phyloP scores from a whole-genome alignment of 1,139 yeast genomes.

The Suzukiozyma palmioleophila region DNA sequence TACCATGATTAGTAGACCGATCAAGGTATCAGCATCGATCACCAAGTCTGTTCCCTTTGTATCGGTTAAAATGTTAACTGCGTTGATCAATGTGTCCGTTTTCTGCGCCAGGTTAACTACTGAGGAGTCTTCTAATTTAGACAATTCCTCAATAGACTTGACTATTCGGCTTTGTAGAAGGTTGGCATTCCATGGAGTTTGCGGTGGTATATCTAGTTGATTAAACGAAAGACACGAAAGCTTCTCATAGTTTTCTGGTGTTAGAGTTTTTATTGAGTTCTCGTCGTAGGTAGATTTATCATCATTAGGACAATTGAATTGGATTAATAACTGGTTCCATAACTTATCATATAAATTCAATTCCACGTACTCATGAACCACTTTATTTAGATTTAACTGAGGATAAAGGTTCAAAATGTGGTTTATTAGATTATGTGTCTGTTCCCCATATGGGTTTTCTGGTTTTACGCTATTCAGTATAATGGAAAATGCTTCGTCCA shows the following conservation, averaged over 20 bases:
- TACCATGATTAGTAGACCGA: conserved; percentile 70
- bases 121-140: conserved; percentile 43
- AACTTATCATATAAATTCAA: conserved; percentile 58
- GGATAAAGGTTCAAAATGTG: conserved; percentile 35
- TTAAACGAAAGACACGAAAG: conserved; percentile 59
- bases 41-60: conserved; percentile 18
- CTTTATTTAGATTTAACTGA: conserved; percentile 47
- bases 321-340: conserved; percentile 50
- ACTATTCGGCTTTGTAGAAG: conserved; percentile 46
- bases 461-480: conserved; percentile 39
- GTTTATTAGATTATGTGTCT: conserved; percentile 28
- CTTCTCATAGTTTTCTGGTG: conserved; percentile 32
- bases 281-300: conserved; percentile 25
- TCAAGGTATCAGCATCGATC: conserved; percentile 78
- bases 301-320: conserved; percentile 30
- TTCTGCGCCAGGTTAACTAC: conserved; percentile 51
- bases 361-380: conserved; percentile 70
- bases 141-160: conserved; percentile 52
- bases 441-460: conserved; percentile 35
- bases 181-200: conserved; percentile 36
- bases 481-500: conserved; percentile 35
- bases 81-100: conserved; percentile 46
- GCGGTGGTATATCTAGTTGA: conserved; percentile 62
- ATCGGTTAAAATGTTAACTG: conserved; percentile 50
- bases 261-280: conserved; percentile 25